These are phyloP conservation scores for Luzula sylvatica DNA, from an alignment of 176 grass and related monocot species.

Conservation along the genomic window DNA sequence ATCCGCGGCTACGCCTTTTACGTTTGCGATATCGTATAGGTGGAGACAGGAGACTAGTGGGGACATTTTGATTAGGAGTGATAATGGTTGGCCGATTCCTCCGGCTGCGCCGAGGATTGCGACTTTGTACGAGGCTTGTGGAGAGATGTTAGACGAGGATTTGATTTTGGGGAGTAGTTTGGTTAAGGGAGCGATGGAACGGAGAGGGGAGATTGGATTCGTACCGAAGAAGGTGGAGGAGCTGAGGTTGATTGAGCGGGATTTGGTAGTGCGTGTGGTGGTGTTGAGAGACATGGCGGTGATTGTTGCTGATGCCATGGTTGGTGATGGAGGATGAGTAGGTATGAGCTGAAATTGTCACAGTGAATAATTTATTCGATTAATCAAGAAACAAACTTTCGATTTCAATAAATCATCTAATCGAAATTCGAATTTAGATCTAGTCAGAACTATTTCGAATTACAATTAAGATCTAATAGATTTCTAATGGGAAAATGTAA, in stretches of 20 bases:
- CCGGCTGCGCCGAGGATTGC: constrained; percentile 69
- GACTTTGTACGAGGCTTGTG: constrained; percentile 54
- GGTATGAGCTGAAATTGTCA: not conserved
- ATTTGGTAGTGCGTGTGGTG: not conserved
- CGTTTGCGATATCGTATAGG: constrained; percentile 85
- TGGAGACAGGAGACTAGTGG: constrained; percentile 55
- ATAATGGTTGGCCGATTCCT: constrained; percentile 69
- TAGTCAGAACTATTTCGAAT: too few relatives aligned
- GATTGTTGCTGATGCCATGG: constrained; percentile 11
- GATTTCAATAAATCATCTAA: too few relatives aligned
- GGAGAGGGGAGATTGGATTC: constrained; percentile 4
- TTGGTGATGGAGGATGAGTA: not conserved
- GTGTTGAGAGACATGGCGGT: constrained; percentile 6
- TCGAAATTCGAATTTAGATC: too few relatives aligned
- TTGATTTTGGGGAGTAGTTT: constrained; percentile 44
- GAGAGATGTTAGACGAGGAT: constrained; percentile 27
- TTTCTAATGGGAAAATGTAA: too few relatives aligned
- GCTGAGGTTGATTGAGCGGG: not conserved
- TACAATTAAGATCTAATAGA: too few relatives aligned
- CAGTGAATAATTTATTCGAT: not conserved
- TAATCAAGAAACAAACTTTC: too few relatives aligned
- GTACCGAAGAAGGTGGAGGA: constrained; percentile 19
- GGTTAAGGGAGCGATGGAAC: constrained; percentile 21
- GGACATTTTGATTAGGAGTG: constrained; percentile 78
- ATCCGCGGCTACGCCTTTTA: constrained; percentile 80